Percentiles rank a stretch among this genome's conserved stretches.
Conservation (phyloP, 2,329 filamentous ascomycete genomes). For the Domatiomyces catenatus region DNA sequence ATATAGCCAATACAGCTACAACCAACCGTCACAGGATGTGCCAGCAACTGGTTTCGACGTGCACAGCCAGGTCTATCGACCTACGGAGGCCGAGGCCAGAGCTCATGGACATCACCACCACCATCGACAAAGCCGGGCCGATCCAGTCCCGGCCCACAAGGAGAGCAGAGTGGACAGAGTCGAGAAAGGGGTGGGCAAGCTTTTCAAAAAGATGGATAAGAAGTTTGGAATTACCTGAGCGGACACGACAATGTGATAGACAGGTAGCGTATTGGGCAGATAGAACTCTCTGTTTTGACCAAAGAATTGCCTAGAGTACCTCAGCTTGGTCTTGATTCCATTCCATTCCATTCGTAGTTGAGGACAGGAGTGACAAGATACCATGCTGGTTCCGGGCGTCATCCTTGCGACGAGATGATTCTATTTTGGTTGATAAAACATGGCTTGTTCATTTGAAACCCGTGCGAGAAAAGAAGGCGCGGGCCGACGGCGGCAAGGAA, state of each 20-base stretch:
- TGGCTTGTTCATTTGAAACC: too few relatives aligned
- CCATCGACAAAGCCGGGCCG: slow-evolving; percentile 11
- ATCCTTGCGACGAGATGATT: too few relatives aligned
- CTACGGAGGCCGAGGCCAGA: slow-evolving; percentile 28
- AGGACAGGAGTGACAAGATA: too few relatives aligned
- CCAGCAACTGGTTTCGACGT: slow-evolving; percentile 24
- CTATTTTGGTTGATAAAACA: too few relatives aligned
- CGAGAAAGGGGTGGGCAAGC: slow-evolving; percentile 30
- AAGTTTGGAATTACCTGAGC: slow-evolving; percentile 12
- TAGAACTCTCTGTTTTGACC: too few relatives aligned
- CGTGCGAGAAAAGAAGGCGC: too few relatives aligned
- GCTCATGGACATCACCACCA: slow-evolving; percentile 15
- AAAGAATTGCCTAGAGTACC: too few relatives aligned
- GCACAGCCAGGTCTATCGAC: slow-evolving; percentile 32
- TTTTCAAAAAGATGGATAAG: slow-evolving; percentile 33
- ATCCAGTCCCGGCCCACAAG: slow-evolving; percentile 8
- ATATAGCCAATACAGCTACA: slow-evolving; percentile 29
- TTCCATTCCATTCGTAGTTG: too few relatives aligned
- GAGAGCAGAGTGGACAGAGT: slow-evolving; percentile 23
- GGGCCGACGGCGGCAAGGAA: too few relatives aligned
- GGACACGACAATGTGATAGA: not conserved
- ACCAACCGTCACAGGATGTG: slow-evolving; percentile 15
- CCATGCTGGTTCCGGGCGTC: too few relatives aligned
- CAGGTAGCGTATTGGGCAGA: too few relatives aligned
- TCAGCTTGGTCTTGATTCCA: too few relatives aligned